Evolutionary conservation across 2,329 filamentous ascomycete genomes (phyloP).

Genomic region (Fusarium sp.): DNA sequence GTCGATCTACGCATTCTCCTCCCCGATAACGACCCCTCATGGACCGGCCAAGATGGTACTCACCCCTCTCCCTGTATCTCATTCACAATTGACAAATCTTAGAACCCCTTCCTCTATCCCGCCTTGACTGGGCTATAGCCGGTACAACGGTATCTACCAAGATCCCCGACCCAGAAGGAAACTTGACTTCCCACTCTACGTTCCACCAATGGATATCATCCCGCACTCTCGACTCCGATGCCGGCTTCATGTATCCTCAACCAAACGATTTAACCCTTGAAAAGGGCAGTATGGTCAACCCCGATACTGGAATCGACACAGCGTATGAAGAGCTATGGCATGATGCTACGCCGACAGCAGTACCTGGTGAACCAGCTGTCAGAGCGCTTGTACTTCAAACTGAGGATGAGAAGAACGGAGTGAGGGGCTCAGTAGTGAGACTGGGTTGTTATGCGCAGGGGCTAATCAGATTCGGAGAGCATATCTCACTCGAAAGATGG

Average conservation of each 20-base stretch:
- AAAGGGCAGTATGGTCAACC: slow-evolving; percentile 67
- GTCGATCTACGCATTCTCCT: slow-evolving; percentile 67
- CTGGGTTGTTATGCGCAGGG: slow-evolving; percentile 66
- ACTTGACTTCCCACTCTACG: slow-evolving; percentile 45
- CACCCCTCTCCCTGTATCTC: too few species aligned
- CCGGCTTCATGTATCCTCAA: slow-evolving; percentile 63
- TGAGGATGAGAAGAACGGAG: slow-evolving; percentile 20
- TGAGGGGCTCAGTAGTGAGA: slow-evolving; percentile 60
- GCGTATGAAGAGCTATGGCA: slow-evolving; percentile 75
- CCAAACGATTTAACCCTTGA: slow-evolving; percentile 58
- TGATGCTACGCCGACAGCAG: slow-evolving; percentile 50
- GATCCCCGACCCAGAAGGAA: slow-evolving; percentile 38
- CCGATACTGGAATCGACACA: slow-evolving; percentile 57
- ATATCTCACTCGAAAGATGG: slow-evolving; percentile 64
- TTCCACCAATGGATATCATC: slow-evolving; percentile 71
- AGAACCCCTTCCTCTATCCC: slow-evolving; percentile 37
- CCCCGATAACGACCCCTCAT: slow-evolving; percentile 31
- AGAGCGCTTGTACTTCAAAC: slow-evolving; percentile 17
- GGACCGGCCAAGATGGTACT: slow-evolving; percentile 32
- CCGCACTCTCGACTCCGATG: slow-evolving; percentile 57
- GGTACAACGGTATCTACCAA: slow-evolving; percentile 57
- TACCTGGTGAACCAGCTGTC: neutral
- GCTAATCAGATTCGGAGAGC: slow-evolving; percentile 55
- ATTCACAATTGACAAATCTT: neutral
- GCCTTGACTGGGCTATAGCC: slow-evolving; percentile 72